Percentiles rank a stretch among this genome's conserved stretches.
phyloP scores from a whole-genome alignment of 805 yeast species.

The Candida germanica region DNA sequence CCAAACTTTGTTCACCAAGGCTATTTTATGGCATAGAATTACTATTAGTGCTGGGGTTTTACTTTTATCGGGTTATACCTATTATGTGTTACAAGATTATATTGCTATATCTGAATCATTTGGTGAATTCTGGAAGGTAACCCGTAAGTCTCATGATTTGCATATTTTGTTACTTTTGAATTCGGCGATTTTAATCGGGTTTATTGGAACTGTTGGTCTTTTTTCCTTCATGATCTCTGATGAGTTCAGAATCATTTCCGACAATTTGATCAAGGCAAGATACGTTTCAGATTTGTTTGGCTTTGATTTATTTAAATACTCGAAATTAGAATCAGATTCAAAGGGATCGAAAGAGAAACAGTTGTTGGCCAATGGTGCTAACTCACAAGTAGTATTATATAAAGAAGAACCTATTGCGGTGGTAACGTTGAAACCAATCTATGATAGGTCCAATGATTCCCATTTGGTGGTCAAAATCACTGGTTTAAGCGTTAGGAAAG shows the following conservation, averaged over 20 bases:
- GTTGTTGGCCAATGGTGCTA: constrained; percentile 37
- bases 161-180: constrained; percentile 22
- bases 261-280: constrained; percentile 20
- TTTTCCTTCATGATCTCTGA: constrained; percentile 43
- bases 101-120: constrained; percentile 28
- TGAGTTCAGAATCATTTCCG: constrained; percentile 40
- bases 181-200: constrained; percentile 26
- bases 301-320: constrained; percentile 47
- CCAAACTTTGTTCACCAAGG: constrained; percentile 46
- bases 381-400: constrained; percentile 57
- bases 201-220: constrained; percentile 9
- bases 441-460: constrained; percentile 36
- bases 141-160: constrained; percentile 22
- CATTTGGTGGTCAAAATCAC: constrained; percentile 51
- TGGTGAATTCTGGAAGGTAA: constrained; percentile 25
- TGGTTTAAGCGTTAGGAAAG: constrained; percentile 63
- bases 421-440: constrained; percentile 43
- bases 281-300: constrained; percentile 44
- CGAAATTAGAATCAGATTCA: constrained; percentile 20
- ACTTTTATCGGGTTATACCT: constrained; percentile 9
- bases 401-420: constrained; percentile 73
- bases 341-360: constrained; percentile 17
- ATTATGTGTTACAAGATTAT: constrained; percentile 28
- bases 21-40: constrained; percentile 45
- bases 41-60: constrained; percentile 17